A percentile compares a stretch with the other conserved stretches of the same genome.
phyloP scores from a whole-genome alignment of 2,329 filamentous ascomycete species.

The Cladosporium sp. region DNA sequence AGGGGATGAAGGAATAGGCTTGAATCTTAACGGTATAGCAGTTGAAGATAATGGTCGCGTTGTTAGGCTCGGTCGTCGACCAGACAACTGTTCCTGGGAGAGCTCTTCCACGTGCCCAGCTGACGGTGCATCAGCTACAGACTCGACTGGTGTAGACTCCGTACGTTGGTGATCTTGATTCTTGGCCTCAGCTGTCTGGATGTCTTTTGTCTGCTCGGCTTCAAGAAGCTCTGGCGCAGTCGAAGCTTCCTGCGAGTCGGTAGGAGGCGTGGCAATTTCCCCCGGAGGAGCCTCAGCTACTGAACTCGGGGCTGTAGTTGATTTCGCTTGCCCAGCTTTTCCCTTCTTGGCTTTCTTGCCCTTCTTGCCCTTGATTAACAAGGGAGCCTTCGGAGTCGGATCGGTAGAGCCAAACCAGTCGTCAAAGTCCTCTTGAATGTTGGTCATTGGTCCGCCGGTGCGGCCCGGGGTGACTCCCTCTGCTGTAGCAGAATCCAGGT shows the following conservation, averaged over 20 bases:
- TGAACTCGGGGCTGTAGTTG: not conserved
- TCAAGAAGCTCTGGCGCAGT: not conserved
- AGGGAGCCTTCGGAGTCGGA: conserved; percentile 4
- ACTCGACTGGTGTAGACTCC: not conserved
- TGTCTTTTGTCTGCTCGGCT: not conserved
- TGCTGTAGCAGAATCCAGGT: not conserved
- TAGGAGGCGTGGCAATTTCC: not conserved
- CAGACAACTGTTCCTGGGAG: not conserved
- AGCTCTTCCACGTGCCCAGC: not conserved
- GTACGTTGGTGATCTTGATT: not conserved
- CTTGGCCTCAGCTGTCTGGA: not conserved
- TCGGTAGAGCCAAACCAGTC: conserved; percentile 11
- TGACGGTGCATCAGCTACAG: not conserved
- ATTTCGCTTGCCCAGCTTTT: not conserved
- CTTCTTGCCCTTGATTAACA: conserved; percentile 9
- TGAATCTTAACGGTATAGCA: conserved; percentile 32
- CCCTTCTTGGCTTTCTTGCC: conserved; percentile 9
- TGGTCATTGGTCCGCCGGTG: conserved; percentile 4
- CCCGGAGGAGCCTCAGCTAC: not conserved
- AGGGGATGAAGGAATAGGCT: conserved; percentile 28
- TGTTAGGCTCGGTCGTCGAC: not conserved
- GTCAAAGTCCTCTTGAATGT: conserved; percentile 6
- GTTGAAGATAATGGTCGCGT: conserved; percentile 28
- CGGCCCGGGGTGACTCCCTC: not conserved
- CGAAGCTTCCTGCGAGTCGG: not conserved